These are phyloP conservation scores for Ustilago xerochloae DNA, from an alignment of 1,284 basidiomycete genomes.

Conservation along the genomic window DNA sequence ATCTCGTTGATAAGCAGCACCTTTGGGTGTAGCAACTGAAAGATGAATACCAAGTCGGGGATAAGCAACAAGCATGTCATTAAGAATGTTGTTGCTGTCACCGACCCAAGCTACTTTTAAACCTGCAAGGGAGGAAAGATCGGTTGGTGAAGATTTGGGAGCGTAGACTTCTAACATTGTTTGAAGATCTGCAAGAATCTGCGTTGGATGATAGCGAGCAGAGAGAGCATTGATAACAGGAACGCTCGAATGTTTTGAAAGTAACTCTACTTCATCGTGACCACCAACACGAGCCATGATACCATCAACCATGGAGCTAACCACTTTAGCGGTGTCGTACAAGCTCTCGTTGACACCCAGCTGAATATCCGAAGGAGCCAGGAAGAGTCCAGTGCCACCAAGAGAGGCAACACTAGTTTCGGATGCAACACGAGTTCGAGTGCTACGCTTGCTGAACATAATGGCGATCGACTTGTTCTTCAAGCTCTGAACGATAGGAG, in stretches of 20 bases:
- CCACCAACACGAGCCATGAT: conserved; percentile 95
- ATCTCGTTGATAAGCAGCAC: conserved; percentile 79
- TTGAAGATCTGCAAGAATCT: conserved; percentile 90
- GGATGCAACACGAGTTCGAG: conserved; percentile 87
- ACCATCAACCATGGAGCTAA: conserved; percentile 94
- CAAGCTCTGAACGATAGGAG: conserved; percentile 72
- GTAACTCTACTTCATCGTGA: conserved; percentile 85
- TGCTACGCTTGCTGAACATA: conserved; percentile 91
- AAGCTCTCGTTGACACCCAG: conserved; percentile 92
- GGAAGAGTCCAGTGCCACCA: conserved; percentile 85
- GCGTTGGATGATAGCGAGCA: conserved; percentile 94
- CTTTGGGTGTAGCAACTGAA: conserved; percentile 82
- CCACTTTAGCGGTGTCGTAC: conserved; percentile 81
- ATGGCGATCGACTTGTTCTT: conserved; percentile 85
- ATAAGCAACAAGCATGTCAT: conserved; percentile 95
- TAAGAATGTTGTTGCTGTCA: conserved; percentile 93
- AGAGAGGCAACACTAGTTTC: conserved; percentile 74
- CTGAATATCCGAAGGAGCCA: conserved; percentile 92
- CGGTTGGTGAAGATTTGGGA: conserved; percentile 72
- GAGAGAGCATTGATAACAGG: conserved; percentile 96
- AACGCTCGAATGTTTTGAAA: conserved; percentile 87
- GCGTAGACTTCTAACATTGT: conserved; percentile 80
- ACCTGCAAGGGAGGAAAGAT: conserved; percentile 61
- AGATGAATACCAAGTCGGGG: conserved; percentile 90
- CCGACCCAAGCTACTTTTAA: conserved; percentile 82